A percentile compares a stretch with the other conserved stretches of the same genome.
These are phyloP conservation scores for Penicillium freii DNA, from an alignment of 2,329 filamentous ascomycete genomes.

Conservation along the genomic window DNA sequence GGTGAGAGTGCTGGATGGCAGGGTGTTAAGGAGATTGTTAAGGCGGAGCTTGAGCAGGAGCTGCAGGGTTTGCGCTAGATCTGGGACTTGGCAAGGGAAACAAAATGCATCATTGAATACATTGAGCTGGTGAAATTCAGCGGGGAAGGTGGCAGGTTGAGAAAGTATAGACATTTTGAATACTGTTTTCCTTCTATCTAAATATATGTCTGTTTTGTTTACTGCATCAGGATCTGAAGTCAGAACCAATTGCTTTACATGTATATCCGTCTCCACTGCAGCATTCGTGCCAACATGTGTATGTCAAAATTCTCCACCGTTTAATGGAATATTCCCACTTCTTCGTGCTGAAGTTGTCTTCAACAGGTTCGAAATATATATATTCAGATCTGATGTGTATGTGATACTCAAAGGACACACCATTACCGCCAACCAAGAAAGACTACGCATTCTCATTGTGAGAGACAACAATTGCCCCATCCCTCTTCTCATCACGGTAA, in stretches of 20 bases:
- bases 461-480: not conserved
- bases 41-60: not conserved
- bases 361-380: not conserved
- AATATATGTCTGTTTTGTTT: not conserved
- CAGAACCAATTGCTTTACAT: not conserved
- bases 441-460: slow-evolving; percentile 3
- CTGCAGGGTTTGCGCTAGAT: not conserved
- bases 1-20: not conserved
- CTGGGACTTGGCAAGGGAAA: not conserved
- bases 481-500: slow-evolving; percentile 6
- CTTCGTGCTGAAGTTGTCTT: not conserved
- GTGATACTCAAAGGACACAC: not conserved
- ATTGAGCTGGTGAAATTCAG: not conserved
- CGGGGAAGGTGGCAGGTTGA: not conserved
- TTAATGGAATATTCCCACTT: not conserved
- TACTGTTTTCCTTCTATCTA: not conserved
- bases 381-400: not conserved
- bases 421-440: not conserved
- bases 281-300: not conserved
- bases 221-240: not conserved
- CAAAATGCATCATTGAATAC: too few relatives aligned
- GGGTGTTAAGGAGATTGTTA: slow-evolving; percentile 1
- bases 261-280: not conserved
- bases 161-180: not conserved
- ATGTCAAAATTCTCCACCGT: not conserved